Evolutionary conservation across 2,329 filamentous ascomycete species (phyloP).

Genomic region (Neoarthrinium moseri): DNA sequence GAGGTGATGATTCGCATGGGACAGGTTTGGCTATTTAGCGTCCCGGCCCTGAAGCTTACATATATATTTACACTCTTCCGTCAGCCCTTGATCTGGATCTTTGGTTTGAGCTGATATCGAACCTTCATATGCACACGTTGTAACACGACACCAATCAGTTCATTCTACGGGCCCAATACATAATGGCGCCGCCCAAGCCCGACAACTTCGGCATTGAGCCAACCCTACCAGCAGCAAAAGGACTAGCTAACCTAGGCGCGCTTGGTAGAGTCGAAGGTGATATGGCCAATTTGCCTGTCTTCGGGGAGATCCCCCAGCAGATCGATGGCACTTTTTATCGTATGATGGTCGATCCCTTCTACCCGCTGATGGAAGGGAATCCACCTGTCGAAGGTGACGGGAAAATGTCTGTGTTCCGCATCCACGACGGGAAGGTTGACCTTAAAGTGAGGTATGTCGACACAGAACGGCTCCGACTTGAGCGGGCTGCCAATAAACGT

Average conservation of each 20-base stretch:
- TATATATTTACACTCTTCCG: too few relatives aligned
- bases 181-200: not conserved
- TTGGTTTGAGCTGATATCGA: too few relatives aligned
- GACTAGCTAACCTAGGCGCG: not conserved
- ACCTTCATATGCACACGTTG: too few relatives aligned
- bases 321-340: conserved; percentile 33
- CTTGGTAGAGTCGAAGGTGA: conserved; percentile 14
- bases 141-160: too few relatives aligned
- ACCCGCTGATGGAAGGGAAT: conserved; percentile 30
- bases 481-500: conserved; percentile 28
- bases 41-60: too few relatives aligned
- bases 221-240: not conserved
- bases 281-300: conserved; percentile 20
- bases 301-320: conserved; percentile 24
- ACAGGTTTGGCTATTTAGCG: too few relatives aligned
- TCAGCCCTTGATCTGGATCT: too few relatives aligned
- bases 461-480: conserved; percentile 32
- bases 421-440: conserved; percentile 26
- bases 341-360: conserved; percentile 40
- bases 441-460: conserved; percentile 33
- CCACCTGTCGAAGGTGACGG: conserved; percentile 38
- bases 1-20: too few relatives aligned
- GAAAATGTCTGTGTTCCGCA: conserved; percentile 31
- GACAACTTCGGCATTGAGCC: not conserved
- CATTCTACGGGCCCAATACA: too few relatives aligned